Conservation (phyloP, 1,284 basidiomycete genomes). For the Leucocoprinus gongylophorus region DNA sequence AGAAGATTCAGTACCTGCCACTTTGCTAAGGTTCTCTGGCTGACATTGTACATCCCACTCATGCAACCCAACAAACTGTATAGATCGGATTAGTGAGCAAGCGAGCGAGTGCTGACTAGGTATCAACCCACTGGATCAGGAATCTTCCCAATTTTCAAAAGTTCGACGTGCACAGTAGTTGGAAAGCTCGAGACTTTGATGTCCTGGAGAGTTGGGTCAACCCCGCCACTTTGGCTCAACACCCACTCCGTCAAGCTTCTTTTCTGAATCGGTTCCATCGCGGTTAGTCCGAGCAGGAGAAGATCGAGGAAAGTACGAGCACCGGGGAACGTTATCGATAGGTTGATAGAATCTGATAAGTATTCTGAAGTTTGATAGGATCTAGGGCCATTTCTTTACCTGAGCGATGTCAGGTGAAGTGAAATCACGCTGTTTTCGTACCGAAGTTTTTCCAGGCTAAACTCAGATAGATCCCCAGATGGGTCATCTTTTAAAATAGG, state of each 20-base stretch:
- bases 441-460: neutral
- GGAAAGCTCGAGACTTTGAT: conserved; percentile 61
- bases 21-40: conserved; percentile 8
- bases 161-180: conserved; percentile 80
- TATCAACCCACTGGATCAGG: conserved; percentile 63
- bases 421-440: neutral
- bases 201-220: conserved; percentile 55
- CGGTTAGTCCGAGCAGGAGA: neutral
- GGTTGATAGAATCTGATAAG: neutral
- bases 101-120: neutral
- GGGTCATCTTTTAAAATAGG: neutral
- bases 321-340: neutral
- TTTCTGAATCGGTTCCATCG: conserved; percentile 11
- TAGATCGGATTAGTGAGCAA: neutral
- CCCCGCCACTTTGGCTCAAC: conserved; percentile 63
- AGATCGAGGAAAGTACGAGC: neutral
- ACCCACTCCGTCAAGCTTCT: conserved; percentile 46
- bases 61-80: conserved; percentile 62
- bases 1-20: conserved; percentile 3
- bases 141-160: conserved; percentile 63
- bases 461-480: neutral
- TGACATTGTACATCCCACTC: conserved; percentile 86
- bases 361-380: neutral
- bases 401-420: neutral
- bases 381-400: neutral